Percentiles rank a stretch among this genome's conserved stretches.
These are phyloP conservation scores for Sonneratia alba DNA, from an alignment of 345 rosid genomes.

Conservation along the genomic window DNA sequence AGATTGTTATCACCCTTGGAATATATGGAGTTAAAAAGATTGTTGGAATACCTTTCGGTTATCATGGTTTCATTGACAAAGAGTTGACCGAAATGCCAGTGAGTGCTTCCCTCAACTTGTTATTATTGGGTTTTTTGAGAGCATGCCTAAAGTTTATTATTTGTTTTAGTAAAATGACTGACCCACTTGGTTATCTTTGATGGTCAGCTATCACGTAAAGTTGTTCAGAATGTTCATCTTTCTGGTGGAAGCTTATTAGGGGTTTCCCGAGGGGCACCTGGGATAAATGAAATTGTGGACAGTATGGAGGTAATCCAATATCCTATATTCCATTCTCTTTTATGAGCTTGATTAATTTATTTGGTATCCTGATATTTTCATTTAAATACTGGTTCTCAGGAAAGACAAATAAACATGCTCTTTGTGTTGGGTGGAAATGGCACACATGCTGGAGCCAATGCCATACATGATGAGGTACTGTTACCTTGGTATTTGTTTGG, in stretches of 20 bases:
- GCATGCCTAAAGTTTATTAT: background rate
- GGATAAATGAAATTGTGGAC: slow-evolving; percentile 61
- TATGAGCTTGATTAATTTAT: background rate
- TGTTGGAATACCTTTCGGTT: slow-evolving; percentile 93
- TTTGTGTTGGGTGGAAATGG: slow-evolving; percentile 96
- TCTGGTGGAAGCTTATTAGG: slow-evolving; percentile 98
- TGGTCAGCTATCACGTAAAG: slow-evolving; percentile 79
- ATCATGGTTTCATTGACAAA: slow-evolving; percentile 72
- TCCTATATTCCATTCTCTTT: background rate
- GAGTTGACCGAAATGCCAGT: slow-evolving; percentile 78
- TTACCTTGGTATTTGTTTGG: background rate
- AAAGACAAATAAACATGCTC: slow-evolving; percentile 97
- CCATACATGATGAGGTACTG: slow-evolving; percentile 87
- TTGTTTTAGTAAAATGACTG: slow-evolving; percentile 5
- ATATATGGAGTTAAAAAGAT: slow-evolving; percentile 92
- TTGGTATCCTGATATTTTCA: slow-evolving; percentile 3
- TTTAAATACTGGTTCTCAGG: slow-evolving; percentile 34
- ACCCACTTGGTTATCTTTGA: slow-evolving; percentile 8
- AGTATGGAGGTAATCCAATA: slow-evolving; percentile 52
- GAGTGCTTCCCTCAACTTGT: slow-evolving; percentile 10
- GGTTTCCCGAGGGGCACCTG: slow-evolving; percentile 88
- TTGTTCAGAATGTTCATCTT: slow-evolving; percentile 91
- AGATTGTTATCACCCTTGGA: slow-evolving; percentile 93
- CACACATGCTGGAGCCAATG: slow-evolving; percentile 96
- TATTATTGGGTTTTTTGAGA: background rate